phyloP scores from a whole-genome alignment of 345 rosid genomes.

The Excoecaria agallocha region DNA sequence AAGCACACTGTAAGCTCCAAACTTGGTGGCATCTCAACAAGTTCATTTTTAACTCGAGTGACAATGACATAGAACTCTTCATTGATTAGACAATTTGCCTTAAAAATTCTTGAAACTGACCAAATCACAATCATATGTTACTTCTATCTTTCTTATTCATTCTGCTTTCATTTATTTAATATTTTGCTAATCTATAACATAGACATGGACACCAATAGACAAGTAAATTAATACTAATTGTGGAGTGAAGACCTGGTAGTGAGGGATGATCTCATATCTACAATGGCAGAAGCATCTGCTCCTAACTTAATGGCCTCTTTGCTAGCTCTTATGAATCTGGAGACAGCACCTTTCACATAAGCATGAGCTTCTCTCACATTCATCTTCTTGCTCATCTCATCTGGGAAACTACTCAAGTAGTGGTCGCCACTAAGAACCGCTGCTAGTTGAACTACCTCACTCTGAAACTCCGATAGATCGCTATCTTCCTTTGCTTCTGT shows the following conservation, averaged over 20 bases:
- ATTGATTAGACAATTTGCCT: background rate
- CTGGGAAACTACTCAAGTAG: conserved; percentile 74
- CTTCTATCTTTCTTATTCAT: conserved; percentile 8
- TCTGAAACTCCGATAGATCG: conserved; percentile 66
- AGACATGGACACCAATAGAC: background rate
- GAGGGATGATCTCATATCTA: conserved; percentile 88
- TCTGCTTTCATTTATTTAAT: background rate
- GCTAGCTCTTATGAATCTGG: conserved; percentile 83
- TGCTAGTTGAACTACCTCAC: conserved; percentile 88
- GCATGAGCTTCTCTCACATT: conserved; percentile 76
- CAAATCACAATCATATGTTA: background rate
- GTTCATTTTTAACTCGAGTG: background rate
- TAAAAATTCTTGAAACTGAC: background rate
- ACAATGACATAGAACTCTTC: background rate
- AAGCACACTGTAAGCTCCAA: no score
- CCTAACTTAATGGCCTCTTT: conserved; percentile 86
- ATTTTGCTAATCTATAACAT: background rate
- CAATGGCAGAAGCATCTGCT: conserved; percentile 85
- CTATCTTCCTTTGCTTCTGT: conserved; percentile 70
- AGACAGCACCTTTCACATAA: conserved; percentile 62
- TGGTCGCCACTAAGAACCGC: conserved; percentile 95
- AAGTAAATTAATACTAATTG: conserved; percentile 17
- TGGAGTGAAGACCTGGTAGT: conserved; percentile 60
- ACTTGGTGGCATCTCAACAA: no score
- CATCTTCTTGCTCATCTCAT: conserved; percentile 78